These are phyloP conservation scores for Wickerhamomyces bovis DNA, from an alignment of 805 yeast species.

Conservation along the genomic window DNA sequence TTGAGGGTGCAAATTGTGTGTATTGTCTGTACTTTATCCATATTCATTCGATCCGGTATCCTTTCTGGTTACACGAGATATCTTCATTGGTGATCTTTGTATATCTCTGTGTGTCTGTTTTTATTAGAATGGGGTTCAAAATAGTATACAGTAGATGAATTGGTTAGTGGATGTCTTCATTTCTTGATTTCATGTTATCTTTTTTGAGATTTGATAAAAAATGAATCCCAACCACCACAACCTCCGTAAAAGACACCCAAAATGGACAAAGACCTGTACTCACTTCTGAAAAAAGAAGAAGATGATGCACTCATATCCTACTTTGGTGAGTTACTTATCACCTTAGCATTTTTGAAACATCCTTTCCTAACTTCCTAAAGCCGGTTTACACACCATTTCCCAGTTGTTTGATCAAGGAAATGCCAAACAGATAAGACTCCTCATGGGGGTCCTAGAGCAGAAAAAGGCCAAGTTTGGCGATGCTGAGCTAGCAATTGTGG, in stretches of 20 bases:
- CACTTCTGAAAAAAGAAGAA: not conserved
- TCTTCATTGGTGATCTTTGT: too few species aligned
- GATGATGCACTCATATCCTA: not conserved
- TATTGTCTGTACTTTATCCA: too few species aligned
- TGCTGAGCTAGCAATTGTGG: not conserved
- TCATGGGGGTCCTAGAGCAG: not conserved
- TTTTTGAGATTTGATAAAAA: not conserved
- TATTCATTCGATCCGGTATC: too few species aligned
- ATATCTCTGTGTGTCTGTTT: too few species aligned
- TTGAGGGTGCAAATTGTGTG: too few species aligned
- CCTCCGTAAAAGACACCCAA: not conserved
- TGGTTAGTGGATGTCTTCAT: too few species aligned
- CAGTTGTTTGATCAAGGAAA: not conserved
- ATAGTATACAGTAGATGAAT: too few species aligned
- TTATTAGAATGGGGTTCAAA: too few species aligned
- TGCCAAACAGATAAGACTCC: not conserved
- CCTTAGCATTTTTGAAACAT: not conserved
- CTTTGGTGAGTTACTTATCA: not conserved
- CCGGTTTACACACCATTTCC: not conserved
- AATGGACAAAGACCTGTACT: not conserved
- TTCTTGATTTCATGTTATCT: too few species aligned
- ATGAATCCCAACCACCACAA: not conserved
- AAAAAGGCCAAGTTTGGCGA: not conserved
- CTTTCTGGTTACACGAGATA: too few species aligned
- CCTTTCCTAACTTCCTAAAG: not conserved